phyloP scores from a whole-genome alignment of 768 basidiomycete genomes.

The Amanita muscaria region DNA sequence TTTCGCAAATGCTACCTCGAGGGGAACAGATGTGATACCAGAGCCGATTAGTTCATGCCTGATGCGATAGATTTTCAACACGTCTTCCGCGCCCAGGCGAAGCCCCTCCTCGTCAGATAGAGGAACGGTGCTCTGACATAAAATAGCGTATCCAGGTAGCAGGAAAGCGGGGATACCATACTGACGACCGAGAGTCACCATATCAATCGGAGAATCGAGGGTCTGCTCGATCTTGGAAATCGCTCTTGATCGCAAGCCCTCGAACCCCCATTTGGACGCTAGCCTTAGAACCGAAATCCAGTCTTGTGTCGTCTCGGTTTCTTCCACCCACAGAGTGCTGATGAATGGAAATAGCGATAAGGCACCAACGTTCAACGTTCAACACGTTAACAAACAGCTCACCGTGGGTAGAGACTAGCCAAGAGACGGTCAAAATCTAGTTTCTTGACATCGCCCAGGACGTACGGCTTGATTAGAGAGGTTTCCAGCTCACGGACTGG shows the following conservation, averaged over 20 bases:
- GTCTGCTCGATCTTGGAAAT: background rate
- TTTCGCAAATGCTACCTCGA: too few species aligned
- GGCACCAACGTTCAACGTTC: too few species aligned
- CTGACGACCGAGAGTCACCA: background rate
- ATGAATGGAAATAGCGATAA: too few species aligned
- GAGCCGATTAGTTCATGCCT: background rate
- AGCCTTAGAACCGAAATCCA: slow-evolving; percentile 1
- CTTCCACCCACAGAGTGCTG: background rate
- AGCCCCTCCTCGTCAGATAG: background rate
- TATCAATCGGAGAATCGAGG: background rate
- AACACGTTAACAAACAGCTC: too few species aligned
- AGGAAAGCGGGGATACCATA: background rate
- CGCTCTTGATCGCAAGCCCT: background rate
- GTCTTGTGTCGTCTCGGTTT: background rate
- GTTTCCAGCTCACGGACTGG: too few species aligned
- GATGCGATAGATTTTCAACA: background rate
- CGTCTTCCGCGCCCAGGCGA: background rate
- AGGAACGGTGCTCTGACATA: background rate
- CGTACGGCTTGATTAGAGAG: too few species aligned
- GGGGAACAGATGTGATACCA: too few species aligned
- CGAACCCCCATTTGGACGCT: background rate
- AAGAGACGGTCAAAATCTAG: too few species aligned
- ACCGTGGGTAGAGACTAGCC: too few species aligned
- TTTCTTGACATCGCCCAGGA: too few species aligned
- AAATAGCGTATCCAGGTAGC: background rate